phyloP scores from a whole-genome alignment of 176 grass and related monocot species.

The Triticum urartu region DNA sequence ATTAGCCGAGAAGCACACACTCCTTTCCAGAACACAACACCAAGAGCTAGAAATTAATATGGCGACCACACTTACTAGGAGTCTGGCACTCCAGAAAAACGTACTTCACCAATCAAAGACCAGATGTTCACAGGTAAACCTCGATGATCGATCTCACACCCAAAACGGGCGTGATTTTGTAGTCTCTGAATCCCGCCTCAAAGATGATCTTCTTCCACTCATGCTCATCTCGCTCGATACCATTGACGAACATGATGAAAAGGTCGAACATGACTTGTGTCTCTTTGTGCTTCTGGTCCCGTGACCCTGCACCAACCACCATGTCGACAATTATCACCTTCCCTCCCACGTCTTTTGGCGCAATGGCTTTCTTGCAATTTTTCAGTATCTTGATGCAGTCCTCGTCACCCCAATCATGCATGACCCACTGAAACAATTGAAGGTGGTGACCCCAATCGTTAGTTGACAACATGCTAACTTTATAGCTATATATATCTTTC shows the following conservation, averaged over 20 bases:
- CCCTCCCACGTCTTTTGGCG: slow-evolving; percentile 25
- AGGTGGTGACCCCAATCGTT: neutral
- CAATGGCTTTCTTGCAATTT: slow-evolving; percentile 46
- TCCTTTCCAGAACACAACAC: neutral
- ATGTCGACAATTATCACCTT: slow-evolving; percentile 59
- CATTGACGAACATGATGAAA: slow-evolving; percentile 26
- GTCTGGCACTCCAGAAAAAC: too few relatives aligned
- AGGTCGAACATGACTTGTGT: slow-evolving; percentile 35
- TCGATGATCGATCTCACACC: slow-evolving; percentile 33
- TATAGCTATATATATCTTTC: too few relatives aligned
- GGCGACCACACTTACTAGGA: too few relatives aligned
- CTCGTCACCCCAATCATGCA: slow-evolving; percentile 51
- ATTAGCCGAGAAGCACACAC: neutral
- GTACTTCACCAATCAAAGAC: neutral
- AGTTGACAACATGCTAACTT: neutral
- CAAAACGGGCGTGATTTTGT: slow-evolving; percentile 42
- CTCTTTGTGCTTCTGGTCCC: slow-evolving; percentile 9
- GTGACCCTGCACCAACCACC: neutral
- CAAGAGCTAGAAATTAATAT: neutral
- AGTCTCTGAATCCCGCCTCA: slow-evolving; percentile 41
- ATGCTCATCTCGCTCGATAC: slow-evolving; percentile 38
- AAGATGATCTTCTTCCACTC: slow-evolving; percentile 51
- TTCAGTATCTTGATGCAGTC: slow-evolving; percentile 48
- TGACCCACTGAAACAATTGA: slow-evolving; percentile 31
- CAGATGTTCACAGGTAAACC: neutral